A percentile compares a stretch with the other conserved stretches of the same genome.
Evolutionary conservation across 192 early-diverging fungal genomes (phyloP).

Genomic region (Mortierella hygrophila): DNA sequence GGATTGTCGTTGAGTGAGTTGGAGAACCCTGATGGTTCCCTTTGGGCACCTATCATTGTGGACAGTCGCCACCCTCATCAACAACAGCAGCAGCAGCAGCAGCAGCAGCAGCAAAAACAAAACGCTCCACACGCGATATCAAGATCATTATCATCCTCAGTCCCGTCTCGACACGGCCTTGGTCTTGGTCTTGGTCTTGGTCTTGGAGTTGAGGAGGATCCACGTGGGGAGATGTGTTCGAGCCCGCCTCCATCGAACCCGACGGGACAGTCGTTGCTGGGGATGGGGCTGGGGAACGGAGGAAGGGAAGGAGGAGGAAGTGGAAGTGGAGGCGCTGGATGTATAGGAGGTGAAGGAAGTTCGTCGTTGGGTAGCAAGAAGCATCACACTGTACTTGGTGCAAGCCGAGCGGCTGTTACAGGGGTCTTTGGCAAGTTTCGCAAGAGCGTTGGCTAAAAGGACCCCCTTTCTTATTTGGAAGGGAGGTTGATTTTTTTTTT

Average conservation of each 20-base stretch:
- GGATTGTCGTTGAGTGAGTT: neutral
- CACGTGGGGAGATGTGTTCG: neutral
- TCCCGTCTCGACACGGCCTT: neutral
- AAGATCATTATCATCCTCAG: neutral
- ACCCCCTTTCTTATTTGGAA: neutral
- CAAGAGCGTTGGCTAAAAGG: slow-evolving; percentile 40
- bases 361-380: slow-evolving; percentile 5
- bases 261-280: neutral
- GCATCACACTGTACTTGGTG: slow-evolving; percentile 43
- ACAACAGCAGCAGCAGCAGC: neutral
- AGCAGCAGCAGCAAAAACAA: neutral
- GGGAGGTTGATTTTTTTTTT: neutral
- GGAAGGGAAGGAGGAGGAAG: neutral
- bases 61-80: neutral
- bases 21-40: neutral
- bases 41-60: neutral
- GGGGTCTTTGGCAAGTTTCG: slow-evolving; percentile 52
- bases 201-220: neutral
- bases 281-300: neutral
- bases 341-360: slow-evolving; percentile 3
- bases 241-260: neutral
- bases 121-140: neutral
- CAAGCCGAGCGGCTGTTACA: slow-evolving; percentile 32
- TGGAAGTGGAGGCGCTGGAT: neutral
- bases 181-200: neutral